Base-by-base conservation (phyloP, 768 basidiomycete genomes). In the Pleurotus platypus region DNA sequence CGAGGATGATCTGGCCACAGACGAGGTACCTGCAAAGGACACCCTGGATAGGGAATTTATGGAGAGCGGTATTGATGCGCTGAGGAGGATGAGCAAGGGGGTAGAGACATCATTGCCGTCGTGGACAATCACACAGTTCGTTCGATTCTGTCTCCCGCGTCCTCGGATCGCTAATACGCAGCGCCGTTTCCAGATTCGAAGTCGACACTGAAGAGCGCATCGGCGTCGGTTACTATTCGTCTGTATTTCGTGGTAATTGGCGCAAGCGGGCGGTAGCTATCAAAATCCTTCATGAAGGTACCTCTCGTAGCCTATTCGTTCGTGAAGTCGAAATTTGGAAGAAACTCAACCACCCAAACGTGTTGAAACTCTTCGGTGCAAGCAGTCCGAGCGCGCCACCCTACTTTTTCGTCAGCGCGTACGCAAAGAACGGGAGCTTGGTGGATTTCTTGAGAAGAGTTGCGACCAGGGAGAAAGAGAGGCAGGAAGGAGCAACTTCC, bases 391-490 rank as follows among this genome's bases (percentile, higher is more conserved):
- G 76, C 6, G 84, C 86, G 42, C 82, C 84, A 11, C 90, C 89
- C 11, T 92, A 85, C 84, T 90, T 89, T 72, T 80, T 89, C 50
- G 90, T 94, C 48, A 86, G 84, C 63, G 86, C 88, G 38, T 91
- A 88, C 67, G 77, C 82, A 70, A 71, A 79, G 60, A 75, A 87
- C 39, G 89, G 89, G 20, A 85, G 79, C 61, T 71, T 93, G 38
- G 78, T 81, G 15, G 74, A 75, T 57, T 89, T 78, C 63, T 70
- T 93, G 61, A 79, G 78, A 64, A 61, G 65, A 57, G 68, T 76
- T 7, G 68, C 61, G 51, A 67, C 60, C 50, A 63, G 51, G 64
- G 57, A 61, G 54, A 63, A 55, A 62, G 60, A 57, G 58, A 63
- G 63, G 24, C 16, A 42, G 30, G 49, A 5, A 49, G 58, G 18